These are phyloP conservation scores for Sechiopsis laciniata DNA, from an alignment of 306 rosid genomes.

Conservation along the genomic window DNA sequence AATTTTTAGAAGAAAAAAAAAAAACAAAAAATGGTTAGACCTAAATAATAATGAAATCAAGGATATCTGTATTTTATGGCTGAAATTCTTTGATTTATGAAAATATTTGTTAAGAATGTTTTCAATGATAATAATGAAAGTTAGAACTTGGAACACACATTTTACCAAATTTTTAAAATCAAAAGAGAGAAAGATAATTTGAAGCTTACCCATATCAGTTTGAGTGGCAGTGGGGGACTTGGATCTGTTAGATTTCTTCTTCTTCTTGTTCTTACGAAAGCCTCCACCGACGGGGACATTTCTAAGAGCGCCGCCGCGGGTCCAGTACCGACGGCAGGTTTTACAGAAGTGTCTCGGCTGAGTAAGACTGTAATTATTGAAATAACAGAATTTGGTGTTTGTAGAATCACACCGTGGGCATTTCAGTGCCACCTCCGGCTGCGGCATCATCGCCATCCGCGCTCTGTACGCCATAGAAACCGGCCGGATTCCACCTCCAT, in stretches of 20 bases:
- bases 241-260: slow-evolving; percentile 47
- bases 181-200: neutral
- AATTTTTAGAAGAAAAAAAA: no score
- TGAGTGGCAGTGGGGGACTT: slow-evolving; percentile 48
- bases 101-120: no score
- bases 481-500: slow-evolving; percentile 42
- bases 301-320: slow-evolving; percentile 74
- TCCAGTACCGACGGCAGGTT: slow-evolving; percentile 90
- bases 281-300: slow-evolving; percentile 95
- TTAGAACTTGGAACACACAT: no score
- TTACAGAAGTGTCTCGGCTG: slow-evolving; percentile 96
- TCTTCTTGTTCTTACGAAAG: slow-evolving; percentile 80
- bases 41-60: no score
- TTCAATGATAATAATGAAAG: no score
- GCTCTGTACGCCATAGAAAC: slow-evolving; percentile 85
- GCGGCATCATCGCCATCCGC: slow-evolving; percentile 61
- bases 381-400: slow-evolving; percentile 85
- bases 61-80: no score
- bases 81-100: no score
- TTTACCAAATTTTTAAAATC: neutral
- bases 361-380: slow-evolving; percentile 67
- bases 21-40: no score
- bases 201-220: slow-evolving; percentile 26
- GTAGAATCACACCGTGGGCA: slow-evolving; percentile 87
- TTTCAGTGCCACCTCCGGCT: slow-evolving; percentile 72